Conservation (phyloP, 2,329 filamentous ascomycete genomes). For the Aspergillus quadrilineatus region DNA sequence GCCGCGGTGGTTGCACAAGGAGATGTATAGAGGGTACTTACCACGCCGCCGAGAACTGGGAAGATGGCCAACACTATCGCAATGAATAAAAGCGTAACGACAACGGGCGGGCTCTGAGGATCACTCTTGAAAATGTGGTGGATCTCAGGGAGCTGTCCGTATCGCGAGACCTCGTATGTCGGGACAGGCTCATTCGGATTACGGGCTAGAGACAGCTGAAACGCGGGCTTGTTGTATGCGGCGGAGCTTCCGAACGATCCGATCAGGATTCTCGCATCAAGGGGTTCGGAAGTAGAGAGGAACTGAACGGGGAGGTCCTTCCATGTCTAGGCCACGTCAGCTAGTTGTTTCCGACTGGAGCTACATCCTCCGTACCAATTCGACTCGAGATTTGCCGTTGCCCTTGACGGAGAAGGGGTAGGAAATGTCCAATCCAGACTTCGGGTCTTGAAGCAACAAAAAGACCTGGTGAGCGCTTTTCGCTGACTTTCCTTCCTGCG, state of each 20-base stretch:
- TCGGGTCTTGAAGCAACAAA: constrained; percentile 72
- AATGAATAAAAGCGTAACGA: constrained; percentile 77
- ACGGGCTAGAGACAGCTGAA: constrained; percentile 67
- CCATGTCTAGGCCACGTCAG: constrained; percentile 61
- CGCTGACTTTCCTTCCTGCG: constrained; percentile 72
- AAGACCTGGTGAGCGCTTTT: constrained; percentile 95
- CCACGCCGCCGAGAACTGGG: constrained; percentile 68
- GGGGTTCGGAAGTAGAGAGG: constrained; percentile 63
- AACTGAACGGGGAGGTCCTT: constrained; percentile 88
- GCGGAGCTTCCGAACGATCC: constrained; percentile 78
- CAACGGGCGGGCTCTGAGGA: constrained; percentile 73
- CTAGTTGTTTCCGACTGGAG: neutral
- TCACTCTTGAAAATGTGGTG: constrained; percentile 85
- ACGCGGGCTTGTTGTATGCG: constrained; percentile 67
- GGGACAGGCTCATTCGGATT: constrained; percentile 63
- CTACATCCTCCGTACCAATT: constrained; percentile 64
- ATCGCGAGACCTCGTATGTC: constrained; percentile 70
- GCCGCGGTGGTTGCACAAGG: neutral
- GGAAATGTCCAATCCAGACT: constrained; percentile 78
- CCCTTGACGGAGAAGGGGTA: constrained; percentile 83
- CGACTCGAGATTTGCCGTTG: constrained; percentile 78
- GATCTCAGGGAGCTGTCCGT: constrained; percentile 80
- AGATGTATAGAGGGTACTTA: constrained; percentile 46
- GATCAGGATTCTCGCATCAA: constrained; percentile 79
- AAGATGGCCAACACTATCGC: constrained; percentile 70